Evolutionary conservation across 1,284 basidiomycete species (phyloP), one percentile per base, ranked within the genome.

Genomic region (Vanrija sp.): DNA sequence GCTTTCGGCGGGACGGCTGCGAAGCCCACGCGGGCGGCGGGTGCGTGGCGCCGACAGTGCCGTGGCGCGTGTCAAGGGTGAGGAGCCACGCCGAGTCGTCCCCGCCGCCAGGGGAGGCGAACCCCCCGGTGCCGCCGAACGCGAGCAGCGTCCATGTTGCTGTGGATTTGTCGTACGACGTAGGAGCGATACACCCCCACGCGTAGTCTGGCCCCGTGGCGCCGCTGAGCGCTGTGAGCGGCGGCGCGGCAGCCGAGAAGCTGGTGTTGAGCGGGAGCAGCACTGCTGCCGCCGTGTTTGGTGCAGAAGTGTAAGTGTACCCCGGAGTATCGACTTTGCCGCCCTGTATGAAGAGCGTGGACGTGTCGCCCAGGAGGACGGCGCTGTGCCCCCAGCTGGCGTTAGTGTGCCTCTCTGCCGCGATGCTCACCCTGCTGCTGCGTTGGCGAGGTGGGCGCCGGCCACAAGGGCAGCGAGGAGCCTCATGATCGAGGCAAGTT

Each of bases 361-460:
- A 81, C 0, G 69, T 66, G 2, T 67, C 65, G 61, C 83, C 79
- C 21, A 89, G 74, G 45, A 86, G 69, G 21, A 83, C 80, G 1
- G 79, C 76, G 10, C 88, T 87, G 61, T 89, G 88, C 38, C 86
- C 90, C 90, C 90, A 93, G 79, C 90, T 92, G 46, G 6, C 7
- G 34, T 34, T 8, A 14, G 34, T 12, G 12, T 8, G 12, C 7
- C 6, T 19, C n/a, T 16, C 15, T 19, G 3, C 18, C 40, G 23
- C n/a, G 6, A 10, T 40, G 12, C 40, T 16, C 19, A 42, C 40
- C 40, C 40, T 42, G 40, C 40, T n/a, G 40, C 40, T 42, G 40
- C 40, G 12, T 5, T 34, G 1, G 34, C 34, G 2, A 34, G 34
- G 9, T 34, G 34, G 4, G 34, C 34, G 34, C 34, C 34, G 12